Evolutionary conservation across 257 asterid species (phyloP), one percentile per base, ranked within the genome.

Genomic region (Solanum virginianum): DNA sequence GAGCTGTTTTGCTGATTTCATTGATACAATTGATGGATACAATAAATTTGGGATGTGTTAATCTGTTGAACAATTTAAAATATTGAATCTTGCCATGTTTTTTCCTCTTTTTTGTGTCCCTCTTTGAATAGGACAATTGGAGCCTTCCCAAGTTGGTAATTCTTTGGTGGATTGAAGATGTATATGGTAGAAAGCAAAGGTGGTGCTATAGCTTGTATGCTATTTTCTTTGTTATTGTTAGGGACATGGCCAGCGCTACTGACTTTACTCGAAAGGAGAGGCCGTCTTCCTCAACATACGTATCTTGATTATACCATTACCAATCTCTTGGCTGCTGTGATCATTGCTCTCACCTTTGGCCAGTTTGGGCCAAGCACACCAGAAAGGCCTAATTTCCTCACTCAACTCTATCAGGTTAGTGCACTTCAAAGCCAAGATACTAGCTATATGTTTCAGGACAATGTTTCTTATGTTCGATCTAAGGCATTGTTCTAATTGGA

Each of bases 231-330:
- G 72, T 82, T 90, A 5, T 93, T 96, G 92, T 88, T 96, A 90
- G 99, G 99, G 8, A 96, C 99, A 66, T 96, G 99, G 99, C 99
- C 99, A 56, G 99, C 99, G 1, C 20, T 96, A 84, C 18, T 96
- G 59, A 95, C 98, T 20, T 93, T 95, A 10, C 92, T 96, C 1
- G 99, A 96, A 82, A 90, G 99, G 87, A 91, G 97, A 0, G 99
- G 99, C 3, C 99, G 99, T 54, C 93, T 96, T 51, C 99, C 99
- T 85, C 98, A 96, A 84, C 98, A 96, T 85, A 95, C 95, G 32
- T 96, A 95, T 71, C 98, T 96, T 49, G 99, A 96, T 91, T 96
- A 96, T 85, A 86, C 99, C 1, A 79, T 93, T 91, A 94, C 98
- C 0, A 96, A 96, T 90, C 90, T 96, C 1, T 88, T 96, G 88